These are phyloP conservation scores for Halophytophthora polymorphica DNA, from an alignment of 352 stramenopile genomes.

Conservation along the genomic window DNA sequence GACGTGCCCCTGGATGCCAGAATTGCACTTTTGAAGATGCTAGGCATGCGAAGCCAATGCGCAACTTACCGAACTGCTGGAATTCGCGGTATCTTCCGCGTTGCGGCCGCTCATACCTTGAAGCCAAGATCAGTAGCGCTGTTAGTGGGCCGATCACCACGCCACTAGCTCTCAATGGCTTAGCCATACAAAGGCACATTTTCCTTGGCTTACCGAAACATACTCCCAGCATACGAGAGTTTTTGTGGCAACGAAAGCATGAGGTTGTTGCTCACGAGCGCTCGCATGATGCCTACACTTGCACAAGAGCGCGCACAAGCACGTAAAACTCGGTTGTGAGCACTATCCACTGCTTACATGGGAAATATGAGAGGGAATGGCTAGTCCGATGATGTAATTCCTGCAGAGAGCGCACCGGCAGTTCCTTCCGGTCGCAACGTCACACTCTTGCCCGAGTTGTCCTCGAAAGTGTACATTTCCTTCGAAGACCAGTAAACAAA, in stretches of 20 bases:
- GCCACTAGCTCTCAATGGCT: not conserved
- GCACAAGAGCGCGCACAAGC: not conserved
- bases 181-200: not conserved
- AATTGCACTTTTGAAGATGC: too few species aligned
- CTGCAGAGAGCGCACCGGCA: conserved; percentile 30
- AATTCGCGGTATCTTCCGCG: conserved; percentile 86
- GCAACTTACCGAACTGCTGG: conserved; percentile 74
- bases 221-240: conserved; percentile 80
- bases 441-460: conserved; percentile 86
- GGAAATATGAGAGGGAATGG: not conserved
- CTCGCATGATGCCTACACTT: conserved; percentile 61
- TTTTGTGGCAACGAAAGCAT: conserved; percentile 75
- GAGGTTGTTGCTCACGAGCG: conserved; percentile 77
- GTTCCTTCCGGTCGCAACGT: conserved; percentile 84
- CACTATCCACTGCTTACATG: not conserved
- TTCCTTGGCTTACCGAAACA: conserved; percentile 68
- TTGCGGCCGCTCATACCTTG: conserved; percentile 84
- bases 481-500: conserved; percentile 16
- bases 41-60: not conserved
- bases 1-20: too few species aligned
- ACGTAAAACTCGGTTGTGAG: not conserved
- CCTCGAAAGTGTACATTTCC: conserved; percentile 89
- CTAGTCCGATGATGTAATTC: not conserved
- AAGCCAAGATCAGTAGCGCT: not conserved
- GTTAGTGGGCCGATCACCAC: conserved; percentile 5